A percentile compares a stretch with the other conserved stretches of the same genome.
phyloP scores from a whole-genome alignment of 1,139 yeast genomes.

The Meyerozyma smithsonii region DNA sequence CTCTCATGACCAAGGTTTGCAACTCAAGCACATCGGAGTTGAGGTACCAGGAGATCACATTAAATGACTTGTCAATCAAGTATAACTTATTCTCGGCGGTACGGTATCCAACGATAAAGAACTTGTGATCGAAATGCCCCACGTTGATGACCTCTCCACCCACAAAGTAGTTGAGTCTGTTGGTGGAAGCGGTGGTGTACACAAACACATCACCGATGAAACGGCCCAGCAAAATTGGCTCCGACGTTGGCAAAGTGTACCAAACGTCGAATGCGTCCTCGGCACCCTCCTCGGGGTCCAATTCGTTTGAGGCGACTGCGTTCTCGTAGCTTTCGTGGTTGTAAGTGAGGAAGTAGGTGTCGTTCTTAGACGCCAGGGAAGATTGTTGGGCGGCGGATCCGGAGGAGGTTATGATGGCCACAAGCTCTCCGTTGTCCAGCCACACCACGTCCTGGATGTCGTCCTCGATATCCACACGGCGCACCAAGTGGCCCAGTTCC shows the following conservation, averaged over 20 bases:
- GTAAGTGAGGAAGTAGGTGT: constrained; percentile 78
- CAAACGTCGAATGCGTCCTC: constrained; percentile 82
- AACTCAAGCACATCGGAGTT: constrained; percentile 86
- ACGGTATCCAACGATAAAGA: constrained; percentile 83
- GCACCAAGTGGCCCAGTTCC: constrained; percentile 79
- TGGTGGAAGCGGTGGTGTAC: constrained; percentile 74
- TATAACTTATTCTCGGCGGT: constrained; percentile 88
- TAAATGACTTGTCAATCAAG: constrained; percentile 85
- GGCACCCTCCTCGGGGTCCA: constrained; percentile 81
- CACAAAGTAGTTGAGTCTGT: constrained; percentile 88
- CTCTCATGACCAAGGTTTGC: constrained; percentile 92
- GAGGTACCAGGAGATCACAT: constrained; percentile 75
- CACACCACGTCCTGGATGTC: constrained; percentile 80
- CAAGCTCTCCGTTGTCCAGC: constrained; percentile 91
- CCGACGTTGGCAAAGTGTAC: constrained; percentile 66
- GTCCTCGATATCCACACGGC: constrained; percentile 72
- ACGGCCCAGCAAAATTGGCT: constrained; percentile 78
- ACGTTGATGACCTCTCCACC: constrained; percentile 91
- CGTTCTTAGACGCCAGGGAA: constrained; percentile 27
- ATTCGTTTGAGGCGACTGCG: constrained; percentile 53
- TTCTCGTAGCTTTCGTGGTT: constrained; percentile 63
- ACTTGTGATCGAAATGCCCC: constrained; percentile 87
- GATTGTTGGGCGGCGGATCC: constrained; percentile 19
- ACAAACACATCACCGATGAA: constrained; percentile 98
- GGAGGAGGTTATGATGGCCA: constrained; percentile 64